Conservation (phyloP, 371 early-diverging fungal species). For the Mortierella sp. region DNA sequence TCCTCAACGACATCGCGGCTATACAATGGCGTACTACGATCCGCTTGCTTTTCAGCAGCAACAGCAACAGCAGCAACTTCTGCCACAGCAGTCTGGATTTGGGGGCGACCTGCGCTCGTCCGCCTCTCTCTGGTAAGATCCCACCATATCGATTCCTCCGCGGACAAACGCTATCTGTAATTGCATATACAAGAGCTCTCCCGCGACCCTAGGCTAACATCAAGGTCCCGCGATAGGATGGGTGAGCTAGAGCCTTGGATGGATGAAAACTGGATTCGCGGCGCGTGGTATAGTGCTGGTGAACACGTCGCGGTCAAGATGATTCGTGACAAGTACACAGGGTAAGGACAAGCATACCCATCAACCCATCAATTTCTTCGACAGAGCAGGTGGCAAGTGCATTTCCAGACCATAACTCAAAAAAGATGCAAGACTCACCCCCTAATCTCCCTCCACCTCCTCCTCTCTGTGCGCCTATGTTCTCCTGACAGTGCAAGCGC, state of each 20-base stretch:
- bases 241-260: constrained; percentile 88
- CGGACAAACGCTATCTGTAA: neutral
- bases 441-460: neutral
- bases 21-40: constrained; percentile 44
- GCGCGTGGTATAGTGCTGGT: constrained; percentile 76
- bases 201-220: neutral
- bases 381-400: too few relatives aligned
- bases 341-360: constrained; percentile 52
- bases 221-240: constrained; percentile 62
- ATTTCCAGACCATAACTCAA: neutral
- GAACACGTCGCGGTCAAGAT: constrained; percentile 84
- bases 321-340: constrained; percentile 84
- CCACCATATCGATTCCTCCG: neutral
- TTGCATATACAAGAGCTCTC: neutral
- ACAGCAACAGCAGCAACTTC: constrained; percentile 20
- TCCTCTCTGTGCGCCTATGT: neutral
- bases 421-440: too few relatives aligned
- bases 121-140: constrained; percentile 31
- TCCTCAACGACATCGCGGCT: neutral
- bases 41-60: constrained; percentile 42
- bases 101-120: constrained; percentile 25
- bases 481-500: constrained; percentile 58
- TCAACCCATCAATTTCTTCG: too few relatives aligned
- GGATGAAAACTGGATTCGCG: constrained; percentile 79
- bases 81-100: constrained; percentile 8